phyloP scores from a whole-genome alignment of 78 protist species.

The Tieghemostelium lacteum region DNA sequence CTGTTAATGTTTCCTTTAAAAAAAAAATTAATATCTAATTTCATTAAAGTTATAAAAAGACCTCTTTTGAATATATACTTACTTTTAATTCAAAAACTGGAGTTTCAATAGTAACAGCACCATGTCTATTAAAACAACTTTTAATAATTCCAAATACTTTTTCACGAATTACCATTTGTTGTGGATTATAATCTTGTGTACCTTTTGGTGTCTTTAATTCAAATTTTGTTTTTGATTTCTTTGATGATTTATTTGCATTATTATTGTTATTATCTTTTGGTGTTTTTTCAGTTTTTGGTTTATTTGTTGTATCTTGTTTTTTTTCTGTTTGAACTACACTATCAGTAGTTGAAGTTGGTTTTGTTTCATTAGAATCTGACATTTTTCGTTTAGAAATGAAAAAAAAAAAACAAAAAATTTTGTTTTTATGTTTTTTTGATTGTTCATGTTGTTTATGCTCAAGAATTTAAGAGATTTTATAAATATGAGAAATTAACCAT shows the following conservation, averaged over 20 bases:
- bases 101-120: conserved; percentile 97
- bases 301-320: background rate
- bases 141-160: conserved; percentile 75
- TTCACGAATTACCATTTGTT: conserved; percentile 92
- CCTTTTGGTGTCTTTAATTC: conserved; percentile 83
- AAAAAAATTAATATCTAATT: too few species aligned
- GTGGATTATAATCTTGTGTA: conserved; percentile 87
- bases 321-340: too few species aligned
- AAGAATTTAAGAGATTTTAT: too few species aligned
- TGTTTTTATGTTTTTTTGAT: too few species aligned
- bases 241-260: background rate
- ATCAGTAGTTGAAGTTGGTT: too few species aligned
- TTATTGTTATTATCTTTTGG: background rate
- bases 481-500: too few species aligned
- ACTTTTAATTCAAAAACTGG: conserved; percentile 96
- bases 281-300: background rate
- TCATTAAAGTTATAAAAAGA: background rate
- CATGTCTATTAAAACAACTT: conserved; percentile 93
- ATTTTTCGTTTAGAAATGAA: too few species aligned
- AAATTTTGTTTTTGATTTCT: background rate
- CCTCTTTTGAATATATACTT: background rate
- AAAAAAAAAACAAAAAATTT: too few species aligned
- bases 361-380: too few species aligned
- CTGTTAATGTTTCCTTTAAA: conserved; percentile 88
- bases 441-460: too few species aligned